Evolutionary conservation across 257 asterid genomes (phyloP).

Genomic region (Solanum megistacrolobum): DNA sequence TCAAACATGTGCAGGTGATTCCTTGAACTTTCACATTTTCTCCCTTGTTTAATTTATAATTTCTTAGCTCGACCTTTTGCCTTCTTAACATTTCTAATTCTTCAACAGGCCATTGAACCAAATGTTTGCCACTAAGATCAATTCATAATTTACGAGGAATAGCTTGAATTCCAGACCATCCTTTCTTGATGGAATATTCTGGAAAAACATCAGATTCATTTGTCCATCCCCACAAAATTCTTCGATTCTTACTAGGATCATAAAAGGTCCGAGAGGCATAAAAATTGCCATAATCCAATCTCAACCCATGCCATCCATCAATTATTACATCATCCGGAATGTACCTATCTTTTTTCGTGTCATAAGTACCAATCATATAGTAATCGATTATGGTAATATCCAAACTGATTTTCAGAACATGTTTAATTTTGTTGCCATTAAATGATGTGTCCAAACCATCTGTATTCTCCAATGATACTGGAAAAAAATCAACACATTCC

Average conservation of each 20-base stretch:
- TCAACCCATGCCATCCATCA: background rate
- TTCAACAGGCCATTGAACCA: background rate
- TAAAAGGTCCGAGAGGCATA: background rate
- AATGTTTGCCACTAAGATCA: background rate
- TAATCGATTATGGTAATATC: background rate
- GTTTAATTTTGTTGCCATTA: background rate
- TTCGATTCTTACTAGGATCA: background rate
- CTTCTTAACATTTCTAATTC: background rate
- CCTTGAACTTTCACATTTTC: background rate
- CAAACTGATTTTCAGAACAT: background rate
- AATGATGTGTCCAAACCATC: background rate
- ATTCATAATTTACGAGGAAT: background rate
- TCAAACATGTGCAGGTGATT: background rate
- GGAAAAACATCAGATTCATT: background rate
- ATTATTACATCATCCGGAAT: background rate
- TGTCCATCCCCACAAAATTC: background rate
- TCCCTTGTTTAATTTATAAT: background rate
- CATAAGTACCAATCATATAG: background rate
- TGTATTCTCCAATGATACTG: background rate
- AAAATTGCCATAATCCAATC: background rate
- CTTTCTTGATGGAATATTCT: background rate
- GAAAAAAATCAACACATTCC: background rate
- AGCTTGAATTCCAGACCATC: background rate
- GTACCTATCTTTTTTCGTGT: background rate
- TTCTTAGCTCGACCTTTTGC: background rate